Base-by-base conservation (phyloP, 768 basidiomycete species). In the Russula griseocarnosa region DNA sequence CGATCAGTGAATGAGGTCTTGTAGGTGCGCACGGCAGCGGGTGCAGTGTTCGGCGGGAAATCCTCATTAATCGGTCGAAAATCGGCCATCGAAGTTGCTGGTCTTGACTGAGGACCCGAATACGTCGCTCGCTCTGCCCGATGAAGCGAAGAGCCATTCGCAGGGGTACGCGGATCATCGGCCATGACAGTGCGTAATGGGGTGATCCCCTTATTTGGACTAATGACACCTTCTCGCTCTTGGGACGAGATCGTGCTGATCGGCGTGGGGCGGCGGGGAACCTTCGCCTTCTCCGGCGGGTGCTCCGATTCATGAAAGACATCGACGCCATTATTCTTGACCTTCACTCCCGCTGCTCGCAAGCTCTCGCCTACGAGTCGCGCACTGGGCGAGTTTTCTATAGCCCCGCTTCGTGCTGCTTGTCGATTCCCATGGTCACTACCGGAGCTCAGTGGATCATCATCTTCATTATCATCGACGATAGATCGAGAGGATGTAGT, bases 291-390 rank as follows among this genome's bases (percentile, higher is more conserved):
- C 30, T 26, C 53, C 22, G 57, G 16, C 16, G 52, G 30, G 14
- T 56, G 44, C 42, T 64, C 66, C 22, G 49, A 22, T 26, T 54
- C 56, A 10, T 47, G 42, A 22, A 81, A 81, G 6, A 76, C 73
- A 58, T 79, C 76, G 38, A 79, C 76, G 9, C 49, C 67, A 59
- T 52, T 56, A 59, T 52, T 56, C 53, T 52, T 66, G 62, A 71
- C 79, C 34, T 78, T 80, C 61, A 91, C 75, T 11, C 90, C 90
- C 0, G 89, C 88, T 0, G 88, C 87, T 54, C 86, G 79, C 62
- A 92, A 70, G 18, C 84, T 84, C 72, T 90, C 87, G 4, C 86
- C 83, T 10, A 88, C 72, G 16, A 92, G 73, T 68, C 81, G 85
- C 62, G 87, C 74, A 13, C 83, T 79, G 18, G 87, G 71, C 9